Conservation (phyloP, 208 protist species). For the Acanthamoeba castellanii region DNA sequence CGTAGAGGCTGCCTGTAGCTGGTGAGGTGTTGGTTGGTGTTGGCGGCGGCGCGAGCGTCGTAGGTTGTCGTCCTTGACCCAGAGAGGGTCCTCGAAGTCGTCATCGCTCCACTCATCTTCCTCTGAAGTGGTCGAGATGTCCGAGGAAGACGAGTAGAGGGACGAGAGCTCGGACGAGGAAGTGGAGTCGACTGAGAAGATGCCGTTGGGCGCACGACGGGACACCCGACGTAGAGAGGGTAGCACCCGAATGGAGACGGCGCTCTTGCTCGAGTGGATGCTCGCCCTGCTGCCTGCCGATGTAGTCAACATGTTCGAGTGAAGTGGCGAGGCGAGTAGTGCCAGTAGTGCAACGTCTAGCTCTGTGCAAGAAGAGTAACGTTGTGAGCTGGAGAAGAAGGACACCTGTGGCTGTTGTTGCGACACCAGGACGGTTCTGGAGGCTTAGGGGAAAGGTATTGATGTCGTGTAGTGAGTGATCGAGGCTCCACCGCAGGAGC, state of each 20-base stretch:
- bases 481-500: too few relatives aligned
- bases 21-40: not conserved
- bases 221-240: not conserved
- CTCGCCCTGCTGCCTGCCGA: not conserved
- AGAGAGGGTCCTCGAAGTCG: constrained; percentile 32
- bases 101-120: not conserved
- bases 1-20: not conserved
- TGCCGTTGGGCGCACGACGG: not conserved
- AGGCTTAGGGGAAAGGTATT: too few relatives aligned
- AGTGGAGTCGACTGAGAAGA: not conserved
- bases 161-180: not conserved
- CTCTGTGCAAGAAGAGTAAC: too few relatives aligned
- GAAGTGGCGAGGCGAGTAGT: too few relatives aligned
- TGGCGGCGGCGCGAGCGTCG: not conserved
- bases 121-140: not conserved
- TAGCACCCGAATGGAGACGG: not conserved
- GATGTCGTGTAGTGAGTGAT: too few relatives aligned
- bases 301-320: too few relatives aligned
- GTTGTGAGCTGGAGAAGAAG: too few relatives aligned
- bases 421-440: too few relatives aligned
- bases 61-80: constrained; percentile 40
- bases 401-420: too few relatives aligned
- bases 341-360: too few relatives aligned
- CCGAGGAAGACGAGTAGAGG: not conserved
- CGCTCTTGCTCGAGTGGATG: constrained; percentile 42